These are phyloP conservation scores for Hansenula sp. DNA, from an alignment of 1,139 yeast species.

Conservation along the genomic window DNA sequence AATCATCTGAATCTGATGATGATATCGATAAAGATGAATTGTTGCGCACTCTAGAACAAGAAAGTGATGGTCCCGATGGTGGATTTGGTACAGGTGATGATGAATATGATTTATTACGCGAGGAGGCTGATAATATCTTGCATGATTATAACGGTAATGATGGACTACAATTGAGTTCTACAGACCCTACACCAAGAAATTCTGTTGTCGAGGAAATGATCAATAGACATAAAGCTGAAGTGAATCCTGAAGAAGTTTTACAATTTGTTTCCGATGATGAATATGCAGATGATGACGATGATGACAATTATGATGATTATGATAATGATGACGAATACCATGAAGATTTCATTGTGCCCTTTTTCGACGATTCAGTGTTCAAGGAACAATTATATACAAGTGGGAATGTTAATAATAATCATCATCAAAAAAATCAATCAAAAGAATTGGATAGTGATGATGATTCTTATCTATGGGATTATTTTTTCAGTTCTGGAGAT, in stretches of 20 bases:
- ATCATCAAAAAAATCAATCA: slow-evolving; percentile 1
- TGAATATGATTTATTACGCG: slow-evolving; percentile 45
- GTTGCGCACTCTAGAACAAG: slow-evolving; percentile 65
- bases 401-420: slow-evolving; percentile 2
- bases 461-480: slow-evolving; percentile 48
- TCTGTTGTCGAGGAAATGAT: slow-evolving; percentile 24
- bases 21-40: slow-evolving; percentile 73
- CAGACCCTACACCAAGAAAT: slow-evolving; percentile 25
- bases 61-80: slow-evolving; percentile 38
- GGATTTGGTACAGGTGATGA: slow-evolving; percentile 55
- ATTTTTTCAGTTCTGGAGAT: slow-evolving; percentile 38
- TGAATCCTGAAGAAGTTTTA: slow-evolving; percentile 16
- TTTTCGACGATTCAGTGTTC: slow-evolving; percentile 33
- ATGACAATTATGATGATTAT: slow-evolving; percentile 16
- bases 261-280: slow-evolving; percentile 18
- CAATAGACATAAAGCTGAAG: slow-evolving; percentile 18
- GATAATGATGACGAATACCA: slow-evolving; percentile 24
- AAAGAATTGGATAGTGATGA: slow-evolving; percentile 21
- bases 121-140: slow-evolving; percentile 44
- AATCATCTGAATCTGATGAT: slow-evolving; percentile 49
- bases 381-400: slow-evolving; percentile 14
- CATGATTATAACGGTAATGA: slow-evolving; percentile 31
- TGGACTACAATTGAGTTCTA: slow-evolving; percentile 25
- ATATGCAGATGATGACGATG: slow-evolving; percentile 18
- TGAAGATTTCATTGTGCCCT: slow-evolving; percentile 30